phyloP scores from a whole-genome alignment of 2,329 filamentous ascomycete genomes.

The Phaeosphaeria sp. region DNA sequence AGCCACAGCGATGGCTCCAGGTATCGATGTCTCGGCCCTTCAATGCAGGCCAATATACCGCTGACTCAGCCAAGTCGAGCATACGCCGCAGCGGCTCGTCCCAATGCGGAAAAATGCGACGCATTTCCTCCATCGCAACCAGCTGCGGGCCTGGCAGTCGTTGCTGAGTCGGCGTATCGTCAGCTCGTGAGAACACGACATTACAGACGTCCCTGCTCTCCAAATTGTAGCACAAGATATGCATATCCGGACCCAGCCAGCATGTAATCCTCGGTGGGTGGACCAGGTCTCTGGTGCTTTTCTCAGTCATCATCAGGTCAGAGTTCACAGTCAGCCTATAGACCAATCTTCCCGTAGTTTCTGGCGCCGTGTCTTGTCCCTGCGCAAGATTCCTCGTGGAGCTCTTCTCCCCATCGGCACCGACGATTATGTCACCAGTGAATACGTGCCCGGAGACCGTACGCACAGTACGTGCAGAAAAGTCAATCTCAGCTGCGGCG shows the following conservation, averaged over 20 bases:
- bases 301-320: neutral
- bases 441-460: neutral
- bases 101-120: neutral
- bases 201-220: neutral
- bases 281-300: neutral
- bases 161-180: neutral
- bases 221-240: neutral
- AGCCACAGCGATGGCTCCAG: neutral
- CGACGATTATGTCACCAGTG: neutral
- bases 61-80: neutral
- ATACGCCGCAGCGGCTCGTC: neutral
- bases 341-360: neutral
- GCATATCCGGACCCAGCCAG: neutral
- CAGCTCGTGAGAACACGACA: neutral
- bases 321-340: neutral
- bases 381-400: neutral
- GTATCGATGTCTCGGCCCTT: neutral
- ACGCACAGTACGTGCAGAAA: neutral
- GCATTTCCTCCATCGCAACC: neutral
- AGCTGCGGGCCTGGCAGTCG: neutral
- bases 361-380: neutral
- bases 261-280: neutral
- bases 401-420: neutral
- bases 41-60: neutral
- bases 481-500: neutral